Evolutionary conservation across 2,329 filamentous ascomycete genomes (phyloP).

Genomic region (Epichloe coenophiala): DNA sequence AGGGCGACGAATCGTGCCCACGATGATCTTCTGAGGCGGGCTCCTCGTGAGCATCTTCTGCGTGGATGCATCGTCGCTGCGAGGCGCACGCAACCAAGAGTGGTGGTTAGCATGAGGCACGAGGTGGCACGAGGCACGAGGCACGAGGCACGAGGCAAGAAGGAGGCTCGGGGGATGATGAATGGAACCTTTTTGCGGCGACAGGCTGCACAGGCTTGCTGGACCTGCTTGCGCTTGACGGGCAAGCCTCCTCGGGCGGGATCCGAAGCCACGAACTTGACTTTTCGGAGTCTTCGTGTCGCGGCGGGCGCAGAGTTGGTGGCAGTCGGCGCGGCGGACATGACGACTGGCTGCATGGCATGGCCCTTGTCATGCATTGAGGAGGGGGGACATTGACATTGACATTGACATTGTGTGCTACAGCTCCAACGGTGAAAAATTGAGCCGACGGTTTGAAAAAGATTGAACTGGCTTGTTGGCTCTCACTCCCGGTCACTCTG

Average conservation of each 20-base stretch:
- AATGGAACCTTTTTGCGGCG: constrained; percentile 37
- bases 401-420: background rate
- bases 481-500: too few species aligned
- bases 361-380: background rate
- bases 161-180: background rate
- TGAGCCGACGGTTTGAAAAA: background rate
- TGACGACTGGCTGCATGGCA: constrained; percentile 6
- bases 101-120: constrained; percentile 1
- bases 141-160: background rate
- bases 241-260: constrained; percentile 34
- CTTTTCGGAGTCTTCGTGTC: constrained; percentile 24
- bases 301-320: constrained; percentile 1
- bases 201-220: constrained; percentile 42
- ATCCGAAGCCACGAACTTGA: constrained; percentile 46
- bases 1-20: constrained; percentile 14
- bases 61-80: constrained; percentile 32
- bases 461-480: too few species aligned
- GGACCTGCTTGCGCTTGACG: constrained; percentile 45
- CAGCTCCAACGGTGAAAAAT: background rate
- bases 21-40: constrained; percentile 13
- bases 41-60: constrained; percentile 21
- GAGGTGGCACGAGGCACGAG: background rate
- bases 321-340: constrained; percentile 9
- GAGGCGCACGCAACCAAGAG: constrained; percentile 1
- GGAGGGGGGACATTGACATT: background rate